Conservation (phyloP, 768 basidiomycete genomes). For the Tephrocybe sp. region DNA sequence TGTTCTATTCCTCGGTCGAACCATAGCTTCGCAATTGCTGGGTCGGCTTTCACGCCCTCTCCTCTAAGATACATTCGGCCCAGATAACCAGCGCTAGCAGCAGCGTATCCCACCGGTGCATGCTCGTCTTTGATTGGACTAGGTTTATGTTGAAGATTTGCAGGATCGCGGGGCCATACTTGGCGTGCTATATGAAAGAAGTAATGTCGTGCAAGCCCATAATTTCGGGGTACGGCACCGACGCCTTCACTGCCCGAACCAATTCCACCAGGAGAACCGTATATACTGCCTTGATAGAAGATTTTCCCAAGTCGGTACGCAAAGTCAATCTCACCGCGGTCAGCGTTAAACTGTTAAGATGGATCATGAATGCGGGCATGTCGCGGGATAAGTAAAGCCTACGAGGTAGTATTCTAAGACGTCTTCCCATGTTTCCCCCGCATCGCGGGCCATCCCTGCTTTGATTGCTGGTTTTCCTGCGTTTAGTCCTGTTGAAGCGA, state of each 20-base stretch:
- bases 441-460: slow-evolving; percentile 77
- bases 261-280: slow-evolving; percentile 73
- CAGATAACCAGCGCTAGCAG: slow-evolving; percentile 81
- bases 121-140: slow-evolving; percentile 48
- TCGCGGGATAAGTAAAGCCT: slow-evolving; percentile 15
- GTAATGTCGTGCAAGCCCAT: slow-evolving; percentile 71
- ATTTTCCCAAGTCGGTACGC: slow-evolving; percentile 94
- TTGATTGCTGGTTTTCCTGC: slow-evolving; percentile 73
- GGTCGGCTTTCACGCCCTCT: slow-evolving; percentile 83
- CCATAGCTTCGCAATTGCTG: slow-evolving; percentile 83
- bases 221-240: slow-evolving; percentile 82
- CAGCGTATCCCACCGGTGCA: slow-evolving; percentile 57
- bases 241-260: slow-evolving; percentile 91
- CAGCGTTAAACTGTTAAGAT: slow-evolving; percentile 80
- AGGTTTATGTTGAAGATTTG: slow-evolving; percentile 44
- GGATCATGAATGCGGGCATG: background rate
- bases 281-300: slow-evolving; percentile 94
- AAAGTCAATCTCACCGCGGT: slow-evolving; percentile 85
- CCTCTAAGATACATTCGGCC: slow-evolving; percentile 94
- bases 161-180: slow-evolving; percentile 84
- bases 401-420: slow-evolving; percentile 91
- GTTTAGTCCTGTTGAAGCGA: slow-evolving; percentile 83
- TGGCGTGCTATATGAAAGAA: slow-evolving; percentile 81
- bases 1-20: slow-evolving; percentile 82
- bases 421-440: slow-evolving; percentile 94